Evolutionary conservation across 2,329 filamentous ascomycete species (phyloP).

Genomic region (Colletotrichum acutatum): DNA sequence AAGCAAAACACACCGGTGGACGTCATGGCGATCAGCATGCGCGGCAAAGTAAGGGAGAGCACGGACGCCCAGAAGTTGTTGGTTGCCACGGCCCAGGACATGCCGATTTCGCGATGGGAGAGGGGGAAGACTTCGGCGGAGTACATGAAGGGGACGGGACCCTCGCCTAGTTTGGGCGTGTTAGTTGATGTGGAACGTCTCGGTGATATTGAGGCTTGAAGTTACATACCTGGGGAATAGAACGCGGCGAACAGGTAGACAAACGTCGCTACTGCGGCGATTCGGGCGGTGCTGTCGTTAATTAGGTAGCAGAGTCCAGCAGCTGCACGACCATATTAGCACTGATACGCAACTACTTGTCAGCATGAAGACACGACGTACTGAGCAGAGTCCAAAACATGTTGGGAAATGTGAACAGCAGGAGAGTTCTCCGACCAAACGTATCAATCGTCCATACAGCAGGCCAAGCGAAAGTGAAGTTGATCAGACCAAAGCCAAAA

Average conservation of each 20-base stretch:
- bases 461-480: slow-evolving; percentile 74
- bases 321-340: slow-evolving; percentile 35
- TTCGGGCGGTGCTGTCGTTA: slow-evolving; percentile 52
- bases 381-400: slow-evolving; percentile 70
- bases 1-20: slow-evolving; percentile 53
- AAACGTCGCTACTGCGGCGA: slow-evolving; percentile 68
- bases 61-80: slow-evolving; percentile 65
- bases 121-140: slow-evolving; percentile 73
- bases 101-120: slow-evolving; percentile 71
- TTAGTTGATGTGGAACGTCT: accelerated
- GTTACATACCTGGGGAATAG: slow-evolving; percentile 65
- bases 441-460: slow-evolving; percentile 76
- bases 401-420: slow-evolving; percentile 74
- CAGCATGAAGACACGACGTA: slow-evolving; percentile 22
- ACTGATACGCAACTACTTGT: not conserved
- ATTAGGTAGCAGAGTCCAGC: slow-evolving; percentile 53
- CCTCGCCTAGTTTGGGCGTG: slow-evolving; percentile 52
- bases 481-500: slow-evolving; percentile 62
- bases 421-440: slow-evolving; percentile 69
- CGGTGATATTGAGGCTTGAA: not conserved
- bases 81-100: slow-evolving; percentile 71
- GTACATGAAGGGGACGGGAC: slow-evolving; percentile 71
- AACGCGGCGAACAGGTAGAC: slow-evolving; percentile 74
- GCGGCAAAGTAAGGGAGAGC: slow-evolving; percentile 63
- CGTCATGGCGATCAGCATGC: slow-evolving; percentile 52